Evolutionary conservation across 2,329 filamentous ascomycete species (phyloP), one percentile per base, ranked within the genome.

Genomic region (Neoarthrinium moseri): DNA sequence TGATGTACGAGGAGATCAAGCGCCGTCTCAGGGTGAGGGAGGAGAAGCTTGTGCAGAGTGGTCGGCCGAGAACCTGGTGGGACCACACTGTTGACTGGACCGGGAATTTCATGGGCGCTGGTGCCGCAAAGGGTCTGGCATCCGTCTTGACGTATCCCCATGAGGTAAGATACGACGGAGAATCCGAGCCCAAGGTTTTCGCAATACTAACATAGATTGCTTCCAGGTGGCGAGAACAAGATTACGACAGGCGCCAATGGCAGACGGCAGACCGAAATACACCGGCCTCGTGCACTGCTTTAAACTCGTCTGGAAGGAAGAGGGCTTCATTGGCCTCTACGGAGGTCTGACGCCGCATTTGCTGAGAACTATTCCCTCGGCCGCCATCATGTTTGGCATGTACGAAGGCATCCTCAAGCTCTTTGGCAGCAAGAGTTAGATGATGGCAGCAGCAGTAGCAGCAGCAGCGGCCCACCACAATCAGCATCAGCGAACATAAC

Each of bases 361-460:
- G 59, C 81, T 96, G 68, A 80, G 91, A 51, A 91, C 91, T 6
- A 91, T 96, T 5, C 92, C 92, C 2, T 94, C 88, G 56, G 91
- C 92, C 6, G 91, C 89, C 55, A 95, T 97, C 65, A 96, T 95
- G 88, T 96, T 96, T 66, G 91, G 90, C 67, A 94, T 94, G 74
- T 96, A 83, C 59, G 79, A 83, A 60, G 76, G 71, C 45, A 81
- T 82, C 34, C 65, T 82, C 15, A 62, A 61, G 37, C 41, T 65
- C 2, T 54, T 64, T 12, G 58, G 54, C 39, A 49, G 56, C 8
- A 61, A 61, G 59, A 61, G 56, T 49, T 65, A 54, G 35, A 23
- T 11, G 12, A 15, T 35, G n/a, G n/a, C n/a, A n/a, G n/a, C n/a
- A n/a, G n/a, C n/a, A n/a, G n/a, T n/a, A n/a, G n/a, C n/a, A n/a